Base-by-base conservation (phyloP, 768 basidiomycete genomes). In the Suillus americanus region DNA sequence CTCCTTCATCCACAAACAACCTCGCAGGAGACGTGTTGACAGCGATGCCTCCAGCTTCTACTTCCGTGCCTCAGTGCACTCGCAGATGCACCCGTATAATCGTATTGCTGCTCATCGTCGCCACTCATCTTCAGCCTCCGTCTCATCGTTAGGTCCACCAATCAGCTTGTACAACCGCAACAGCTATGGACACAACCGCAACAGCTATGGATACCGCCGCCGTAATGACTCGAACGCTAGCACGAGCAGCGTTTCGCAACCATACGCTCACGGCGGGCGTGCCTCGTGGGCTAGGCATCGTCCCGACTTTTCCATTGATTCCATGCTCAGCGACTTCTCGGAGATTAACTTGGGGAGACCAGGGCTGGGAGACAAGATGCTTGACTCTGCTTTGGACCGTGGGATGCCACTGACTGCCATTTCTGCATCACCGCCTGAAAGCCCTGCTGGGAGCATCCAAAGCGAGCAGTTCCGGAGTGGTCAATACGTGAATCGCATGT, bases 321-420 rank as follows among this genome's bases (percentile, higher is more conserved):
- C 91, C 0, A 73, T 86, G 38, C 74, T 82, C 70, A 92, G 89
- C 68, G 87, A 90, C 54, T 84, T 83, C 66, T 87, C 89, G 12
- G 80, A 76, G 3, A 74, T 79, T 67, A 79, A 83, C n/a, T 74
- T 90, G 0, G 86, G 82, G 2, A 83, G 92, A 12, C 92, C 92
- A 2, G 90, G 88, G 3, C 73, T 94, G 4, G 92, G 92, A 1
- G 92, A 94, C 74, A 94, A 93, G 82, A 94, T 94, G 92, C 90
- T 94, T 66, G 87, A 90, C 43, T 86, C 81, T 38, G 82, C 77
- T 14, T 73, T 68, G 8, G 85, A 85, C 41, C 82, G 80, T 55
- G 83, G 81, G 2, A 80, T 83, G 65, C 84, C 89, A 0, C 79
- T 92, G 33, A 72, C 81, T 0, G 78, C 89, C 0, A 91, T 92